A percentile compares a stretch with the other conserved stretches of the same genome.
Evolutionary conservation across 164 flowering plant genomes (phyloP).

Genomic region (grape (Vitis vinifera)): ASM3070453v1 NC_081816.1:20509501-20510000

Average conservation of each 20-base stretch:
- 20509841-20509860: constrained; percentile 20
- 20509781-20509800: constrained; percentile 49
- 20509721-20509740: neutral
- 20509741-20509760: constrained; percentile 37
- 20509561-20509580: too few species aligned
- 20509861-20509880: constrained; percentile 56
- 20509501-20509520: too few species aligned
- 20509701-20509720: constrained; percentile 2
- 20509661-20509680: too few species aligned
- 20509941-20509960: constrained; percentile 42
- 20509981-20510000: constrained; percentile 43
- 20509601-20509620: too few species aligned
- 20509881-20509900: constrained; percentile 44
- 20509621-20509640: too few species aligned
- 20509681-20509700: neutral
- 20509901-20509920: constrained; percentile 50
- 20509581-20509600: too few species aligned
- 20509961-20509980: constrained; percentile 39
- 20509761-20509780: constrained; percentile 46
- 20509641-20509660: too few species aligned
- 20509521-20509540: too few species aligned
- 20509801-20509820: constrained; percentile 31
- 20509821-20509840: constrained; percentile 1
- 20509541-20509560: too few species aligned
- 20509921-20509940: constrained; percentile 43